phyloP scores from a whole-genome alignment of 176 grass and related monocot species.

The Tillandsia fasciculata region DNA sequence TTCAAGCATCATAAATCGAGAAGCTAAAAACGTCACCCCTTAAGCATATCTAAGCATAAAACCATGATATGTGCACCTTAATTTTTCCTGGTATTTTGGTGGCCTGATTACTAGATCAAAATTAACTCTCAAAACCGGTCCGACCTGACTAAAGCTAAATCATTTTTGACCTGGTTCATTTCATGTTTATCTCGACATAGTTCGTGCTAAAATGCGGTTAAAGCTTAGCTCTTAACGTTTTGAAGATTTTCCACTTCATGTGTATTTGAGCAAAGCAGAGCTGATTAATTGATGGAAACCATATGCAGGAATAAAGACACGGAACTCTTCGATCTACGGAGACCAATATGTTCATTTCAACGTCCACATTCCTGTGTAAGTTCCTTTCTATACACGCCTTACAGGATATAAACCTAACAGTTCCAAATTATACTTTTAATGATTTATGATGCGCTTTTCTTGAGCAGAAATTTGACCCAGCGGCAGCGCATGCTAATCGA shows the following conservation, averaged over 20 bases:
- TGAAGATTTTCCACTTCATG: not conserved
- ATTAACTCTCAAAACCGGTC: too few species aligned
- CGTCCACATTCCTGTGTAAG: conserved; percentile 79
- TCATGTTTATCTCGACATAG: too few species aligned
- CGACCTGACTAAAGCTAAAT: too few species aligned
- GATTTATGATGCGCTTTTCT: not conserved
- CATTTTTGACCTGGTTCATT: too few species aligned
- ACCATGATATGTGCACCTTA: too few species aligned
- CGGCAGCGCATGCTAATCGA: conserved; percentile 53
- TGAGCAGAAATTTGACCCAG: conserved; percentile 62
- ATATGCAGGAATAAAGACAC: conserved; percentile 68
- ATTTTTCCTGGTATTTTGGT: too few species aligned
- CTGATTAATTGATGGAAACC: not conserved
- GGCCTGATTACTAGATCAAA: too few species aligned
- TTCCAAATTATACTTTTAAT: not conserved
- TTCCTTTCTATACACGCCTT: not conserved
- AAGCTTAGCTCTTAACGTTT: not conserved
- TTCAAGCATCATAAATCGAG: too few species aligned
- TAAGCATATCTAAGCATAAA: too few species aligned
- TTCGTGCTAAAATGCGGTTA: not conserved
- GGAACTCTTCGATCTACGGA: conserved; percentile 48
- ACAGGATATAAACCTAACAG: not conserved
- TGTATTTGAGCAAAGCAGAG: not conserved
- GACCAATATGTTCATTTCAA: conserved; percentile 88
- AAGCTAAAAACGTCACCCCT: too few species aligned